Conservation (phyloP, 1,139 yeast genomes). For the Saccharomycopsis hybrid region DNA sequence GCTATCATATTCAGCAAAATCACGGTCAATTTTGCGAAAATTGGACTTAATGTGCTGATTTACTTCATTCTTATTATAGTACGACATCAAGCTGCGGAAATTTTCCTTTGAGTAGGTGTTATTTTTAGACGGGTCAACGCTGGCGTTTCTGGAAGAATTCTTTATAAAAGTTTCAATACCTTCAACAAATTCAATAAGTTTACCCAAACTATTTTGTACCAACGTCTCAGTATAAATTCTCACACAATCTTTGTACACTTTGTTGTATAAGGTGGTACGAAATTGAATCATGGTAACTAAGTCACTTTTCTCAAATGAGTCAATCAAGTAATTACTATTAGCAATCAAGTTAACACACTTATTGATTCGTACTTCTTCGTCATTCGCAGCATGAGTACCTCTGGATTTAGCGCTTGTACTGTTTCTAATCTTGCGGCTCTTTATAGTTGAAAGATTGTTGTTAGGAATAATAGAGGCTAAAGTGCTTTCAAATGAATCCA, state of each 20-base stretch:
- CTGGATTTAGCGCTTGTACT: too few relatives aligned
- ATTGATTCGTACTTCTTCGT: constrained; percentile 34
- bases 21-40: constrained; percentile 50
- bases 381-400: not conserved
- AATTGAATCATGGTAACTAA: constrained; percentile 3
- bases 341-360: constrained; percentile 56
- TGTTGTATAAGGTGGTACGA: constrained; percentile 13
- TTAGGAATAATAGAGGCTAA: not conserved
- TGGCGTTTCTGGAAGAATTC: constrained; percentile 26
- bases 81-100: constrained; percentile 48
- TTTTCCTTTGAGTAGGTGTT: constrained; percentile 59
- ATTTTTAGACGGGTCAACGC: constrained; percentile 48
- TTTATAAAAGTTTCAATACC: constrained; percentile 53
- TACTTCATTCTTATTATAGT: constrained; percentile 56
- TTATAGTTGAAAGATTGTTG: not conserved
- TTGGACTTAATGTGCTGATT: constrained; percentile 49
- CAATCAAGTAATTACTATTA: constrained; percentile 54
- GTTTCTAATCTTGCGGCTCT: too few relatives aligned
- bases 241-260: constrained; percentile 39
- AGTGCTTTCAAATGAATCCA: constrained; percentile 6
- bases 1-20: constrained; percentile 37
- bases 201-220: constrained; percentile 56
- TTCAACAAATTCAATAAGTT: constrained; percentile 55
- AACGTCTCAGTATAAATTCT: constrained; percentile 44
- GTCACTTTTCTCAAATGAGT: constrained; percentile 31